Conservation (phyloP, 768 basidiomycete species). For the Chlorophyllum brunneum region DNA sequence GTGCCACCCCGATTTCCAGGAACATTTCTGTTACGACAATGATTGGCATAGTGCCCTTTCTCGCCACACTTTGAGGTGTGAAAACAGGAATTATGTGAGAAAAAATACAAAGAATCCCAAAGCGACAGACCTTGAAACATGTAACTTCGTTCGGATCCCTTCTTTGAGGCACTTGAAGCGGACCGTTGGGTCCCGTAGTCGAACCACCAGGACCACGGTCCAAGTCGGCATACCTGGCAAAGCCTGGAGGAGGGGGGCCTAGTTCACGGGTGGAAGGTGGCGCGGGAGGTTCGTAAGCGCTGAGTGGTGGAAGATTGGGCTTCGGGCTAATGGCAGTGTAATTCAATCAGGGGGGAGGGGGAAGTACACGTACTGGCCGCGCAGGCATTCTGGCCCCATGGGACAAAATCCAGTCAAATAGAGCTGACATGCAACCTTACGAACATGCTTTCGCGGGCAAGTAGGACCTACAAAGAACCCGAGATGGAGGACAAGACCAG, state of each 20-base stretch:
- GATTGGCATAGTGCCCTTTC: slow-evolving; percentile 94
- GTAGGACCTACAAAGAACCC: slow-evolving; percentile 54
- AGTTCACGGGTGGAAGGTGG: slow-evolving; percentile 74
- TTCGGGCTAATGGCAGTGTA: slow-evolving; percentile 57
- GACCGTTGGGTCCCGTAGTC: slow-evolving; percentile 21
- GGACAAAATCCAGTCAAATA: slow-evolving; percentile 95
- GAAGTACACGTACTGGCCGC: slow-evolving; percentile 72
- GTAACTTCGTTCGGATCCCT: slow-evolving; percentile 80
- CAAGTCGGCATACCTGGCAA: slow-evolving; percentile 78
- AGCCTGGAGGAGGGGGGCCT: slow-evolving; percentile 90
- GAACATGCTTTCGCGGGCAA: slow-evolving; percentile 90
- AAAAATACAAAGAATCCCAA: neutral
- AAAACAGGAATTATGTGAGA: slow-evolving; percentile 10
- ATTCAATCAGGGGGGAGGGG: slow-evolving; percentile 11
- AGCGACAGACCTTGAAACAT: slow-evolving; percentile 72
- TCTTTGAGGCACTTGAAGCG: slow-evolving; percentile 38
- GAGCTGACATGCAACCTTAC: slow-evolving; percentile 84
- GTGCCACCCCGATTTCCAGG: slow-evolving; percentile 88
- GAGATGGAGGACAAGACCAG: slow-evolving; percentile 11
- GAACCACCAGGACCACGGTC: slow-evolving; percentile 49
- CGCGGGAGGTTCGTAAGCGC: slow-evolving; percentile 74
- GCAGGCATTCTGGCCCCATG: slow-evolving; percentile 79
- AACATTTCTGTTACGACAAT: slow-evolving; percentile 86
- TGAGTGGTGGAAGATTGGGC: slow-evolving; percentile 61
- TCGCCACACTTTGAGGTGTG: slow-evolving; percentile 65